Conservation (phyloP, 441 rosid species). For the Eruca vesicaria region DNA sequence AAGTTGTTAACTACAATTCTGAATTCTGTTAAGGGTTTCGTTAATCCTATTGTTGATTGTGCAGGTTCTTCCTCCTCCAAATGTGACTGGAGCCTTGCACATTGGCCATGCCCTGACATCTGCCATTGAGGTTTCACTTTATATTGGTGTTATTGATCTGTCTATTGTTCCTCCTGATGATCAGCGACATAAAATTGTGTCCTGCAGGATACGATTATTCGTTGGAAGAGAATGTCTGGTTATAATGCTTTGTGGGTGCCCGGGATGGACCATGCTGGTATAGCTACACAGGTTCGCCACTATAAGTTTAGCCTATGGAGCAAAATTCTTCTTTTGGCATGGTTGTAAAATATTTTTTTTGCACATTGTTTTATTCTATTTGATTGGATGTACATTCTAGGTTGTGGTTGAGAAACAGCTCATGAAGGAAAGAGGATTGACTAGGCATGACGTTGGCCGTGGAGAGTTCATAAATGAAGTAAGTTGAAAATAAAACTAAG, state of each 20-base stretch:
- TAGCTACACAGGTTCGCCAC: conserved; percentile 67
- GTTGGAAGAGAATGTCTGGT: conserved; percentile 89
- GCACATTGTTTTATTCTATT: neutral
- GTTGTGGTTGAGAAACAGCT: neutral
- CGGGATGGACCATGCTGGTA: conserved; percentile 95
- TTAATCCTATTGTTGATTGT: conserved; percentile 16
- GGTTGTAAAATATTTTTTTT: neutral
- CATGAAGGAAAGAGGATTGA: conserved; percentile 61
- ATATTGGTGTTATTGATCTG: conserved; percentile 5
- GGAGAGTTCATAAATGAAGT: neutral
- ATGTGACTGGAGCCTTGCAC: conserved; percentile 96
- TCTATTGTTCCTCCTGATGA: neutral
- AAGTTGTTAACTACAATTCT: neutral
- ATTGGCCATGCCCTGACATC: conserved; percentile 96
- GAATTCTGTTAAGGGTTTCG: neutral
- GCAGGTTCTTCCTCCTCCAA: conserved; percentile 98
- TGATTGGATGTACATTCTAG: conserved; percentile 30
- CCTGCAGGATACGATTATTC: conserved; percentile 80
- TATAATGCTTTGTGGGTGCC: conserved; percentile 95
- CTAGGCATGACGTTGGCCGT: conserved; percentile 55
- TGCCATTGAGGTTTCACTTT: conserved; percentile 64
- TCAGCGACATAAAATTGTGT: conserved; percentile 1
- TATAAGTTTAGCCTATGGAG: neutral
- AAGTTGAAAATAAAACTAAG: neutral
- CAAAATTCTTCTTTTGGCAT: neutral